Percentiles rank a stretch among this genome's conserved stretches.
phyloP scores from a whole-genome alignment of 2,329 filamentous ascomycete species.

The Venturia oleaginea region DNA sequence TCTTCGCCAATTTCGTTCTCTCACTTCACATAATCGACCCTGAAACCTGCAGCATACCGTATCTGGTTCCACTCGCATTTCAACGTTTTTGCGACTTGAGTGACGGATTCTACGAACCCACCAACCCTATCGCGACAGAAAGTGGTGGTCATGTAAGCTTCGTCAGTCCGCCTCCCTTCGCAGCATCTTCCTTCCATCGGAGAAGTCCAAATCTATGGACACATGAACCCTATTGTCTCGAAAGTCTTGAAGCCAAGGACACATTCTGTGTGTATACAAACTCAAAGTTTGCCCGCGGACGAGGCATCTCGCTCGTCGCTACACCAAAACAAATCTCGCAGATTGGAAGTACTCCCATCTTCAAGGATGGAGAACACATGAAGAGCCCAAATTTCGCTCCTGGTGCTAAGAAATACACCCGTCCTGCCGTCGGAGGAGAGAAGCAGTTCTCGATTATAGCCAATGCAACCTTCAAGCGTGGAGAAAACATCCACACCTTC shows the following conservation, averaged over 20 bases:
- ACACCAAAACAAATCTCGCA: not conserved
- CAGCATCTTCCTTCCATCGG: not conserved
- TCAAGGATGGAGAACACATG: constrained; percentile 1
- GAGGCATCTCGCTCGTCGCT: constrained; percentile 10
- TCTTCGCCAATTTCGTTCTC: not conserved
- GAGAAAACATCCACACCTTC: constrained; percentile 8
- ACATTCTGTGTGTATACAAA: constrained; percentile 14
- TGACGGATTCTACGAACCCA: not conserved
- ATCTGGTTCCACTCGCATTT: not conserved
- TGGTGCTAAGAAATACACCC: not conserved
- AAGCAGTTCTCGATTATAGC: not conserved
- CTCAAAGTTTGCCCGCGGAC: constrained; percentile 11
- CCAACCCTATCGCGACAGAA: not conserved
- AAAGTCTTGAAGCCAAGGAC: constrained; percentile 7
- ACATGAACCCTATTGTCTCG: constrained; percentile 11
- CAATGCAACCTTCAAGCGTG: constrained; percentile 2
- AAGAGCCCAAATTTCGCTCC: not conserved
- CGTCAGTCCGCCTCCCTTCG: not conserved
- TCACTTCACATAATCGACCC: constrained; percentile 3
- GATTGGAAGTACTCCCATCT: not conserved
- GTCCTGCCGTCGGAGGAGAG: not conserved
- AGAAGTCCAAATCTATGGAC: constrained; percentile 8
- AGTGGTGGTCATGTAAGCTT: not conserved
- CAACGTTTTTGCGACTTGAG: constrained; percentile 4
- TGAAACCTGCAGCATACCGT: not conserved